Conservation (phyloP, 257 asterid genomes). For the Fraxinus anomala region DNA sequence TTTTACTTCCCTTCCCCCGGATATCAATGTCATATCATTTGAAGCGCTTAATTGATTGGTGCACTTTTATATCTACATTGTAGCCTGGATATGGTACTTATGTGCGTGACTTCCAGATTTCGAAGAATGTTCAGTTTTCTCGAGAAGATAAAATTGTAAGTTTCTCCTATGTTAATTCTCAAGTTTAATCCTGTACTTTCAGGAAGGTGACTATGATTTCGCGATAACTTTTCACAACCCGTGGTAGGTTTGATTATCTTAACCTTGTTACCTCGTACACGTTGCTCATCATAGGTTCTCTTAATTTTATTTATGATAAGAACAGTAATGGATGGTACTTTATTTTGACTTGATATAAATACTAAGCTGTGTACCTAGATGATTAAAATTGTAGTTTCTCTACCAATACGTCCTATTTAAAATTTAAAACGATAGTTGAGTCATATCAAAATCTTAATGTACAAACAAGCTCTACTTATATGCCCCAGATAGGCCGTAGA, state of each 20-base stretch:
- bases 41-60: conserved; percentile 21
- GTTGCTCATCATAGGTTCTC: conserved; percentile 2
- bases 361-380: conserved; percentile 15
- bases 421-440: not conserved
- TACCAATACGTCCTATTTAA: not conserved
- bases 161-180: conserved; percentile 27
- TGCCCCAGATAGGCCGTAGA: not conserved
- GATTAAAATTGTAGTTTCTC: conserved; percentile 16
- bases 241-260: conserved; percentile 7
- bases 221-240: conserved; percentile 2
- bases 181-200: conserved; percentile 23
- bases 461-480: not conserved
- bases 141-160: conserved; percentile 70
- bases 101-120: conserved; percentile 68
- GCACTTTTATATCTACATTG: conserved; percentile 33
- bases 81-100: conserved; percentile 90
- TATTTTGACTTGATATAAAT: conserved; percentile 2
- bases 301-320: conserved; percentile 6
- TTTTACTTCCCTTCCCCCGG: conserved; percentile 19
- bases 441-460: not conserved
- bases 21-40: conserved; percentile 11
- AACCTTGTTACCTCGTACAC: conserved; percentile 11
- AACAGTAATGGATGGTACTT: conserved; percentile 6
- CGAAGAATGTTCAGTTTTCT: conserved; percentile 48
- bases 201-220: conserved; percentile 18